phyloP scores from a whole-genome alignment of 2,329 filamentous ascomycete genomes.

The Talaromyces sp. region DNA sequence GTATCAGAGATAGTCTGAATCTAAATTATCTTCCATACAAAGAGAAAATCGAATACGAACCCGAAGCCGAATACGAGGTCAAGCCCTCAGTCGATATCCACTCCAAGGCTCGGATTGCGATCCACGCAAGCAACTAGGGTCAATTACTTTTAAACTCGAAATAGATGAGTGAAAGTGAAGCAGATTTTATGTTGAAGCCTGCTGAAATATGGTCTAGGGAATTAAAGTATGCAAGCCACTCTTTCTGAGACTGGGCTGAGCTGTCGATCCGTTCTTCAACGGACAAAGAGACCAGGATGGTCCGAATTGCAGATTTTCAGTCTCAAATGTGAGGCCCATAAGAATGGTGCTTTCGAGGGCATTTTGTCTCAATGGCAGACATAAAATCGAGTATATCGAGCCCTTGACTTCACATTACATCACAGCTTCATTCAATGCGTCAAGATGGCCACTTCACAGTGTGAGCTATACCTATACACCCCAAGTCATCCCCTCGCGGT shows the following conservation, averaged over 20 bases:
- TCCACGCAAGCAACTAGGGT: not conserved
- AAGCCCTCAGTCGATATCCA: not conserved
- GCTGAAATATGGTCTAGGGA: not conserved
- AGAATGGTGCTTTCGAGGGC: not conserved
- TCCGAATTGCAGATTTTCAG: not conserved
- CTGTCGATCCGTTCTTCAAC: not conserved
- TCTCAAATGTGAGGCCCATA: not conserved
- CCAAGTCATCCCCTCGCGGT: not conserved
- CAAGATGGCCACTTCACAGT: not conserved
- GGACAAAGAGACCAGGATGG: not conserved
- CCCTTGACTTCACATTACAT: not conserved
- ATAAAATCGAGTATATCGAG: not conserved
- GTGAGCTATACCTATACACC: not conserved
- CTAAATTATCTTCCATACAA: not conserved
- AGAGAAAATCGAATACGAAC: not conserved
- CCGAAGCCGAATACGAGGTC: not conserved
- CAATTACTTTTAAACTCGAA: not conserved
- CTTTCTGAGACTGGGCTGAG: not conserved
- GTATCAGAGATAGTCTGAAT: not conserved
- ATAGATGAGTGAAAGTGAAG: not conserved
- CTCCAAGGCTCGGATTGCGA: not conserved
- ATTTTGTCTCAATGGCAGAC: not conserved
- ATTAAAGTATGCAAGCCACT: not conserved
- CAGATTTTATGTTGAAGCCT: not conserved
- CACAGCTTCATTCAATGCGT: too few relatives aligned